Percentiles rank a stretch among this genome's conserved stretches.
phyloP scores from a whole-genome alignment of 768 basidiomycete genomes.

The Mycena galericulata region DNA sequence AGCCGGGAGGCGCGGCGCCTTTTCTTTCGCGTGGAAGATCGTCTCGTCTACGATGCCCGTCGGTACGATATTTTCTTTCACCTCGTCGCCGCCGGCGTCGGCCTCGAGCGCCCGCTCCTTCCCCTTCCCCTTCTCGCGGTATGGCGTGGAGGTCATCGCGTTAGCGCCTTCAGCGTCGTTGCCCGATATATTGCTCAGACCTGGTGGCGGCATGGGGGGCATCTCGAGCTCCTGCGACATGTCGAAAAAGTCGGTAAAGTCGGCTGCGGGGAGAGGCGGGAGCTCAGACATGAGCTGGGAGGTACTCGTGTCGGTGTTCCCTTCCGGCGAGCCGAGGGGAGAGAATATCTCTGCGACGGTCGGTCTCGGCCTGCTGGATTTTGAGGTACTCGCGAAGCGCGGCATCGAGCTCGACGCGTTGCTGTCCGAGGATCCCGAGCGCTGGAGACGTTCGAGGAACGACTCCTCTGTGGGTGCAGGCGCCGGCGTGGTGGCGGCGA shows the following conservation, averaged over 20 bases:
- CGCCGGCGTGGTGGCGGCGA: conserved; percentile 41
- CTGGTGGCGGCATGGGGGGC: conserved; percentile 44
- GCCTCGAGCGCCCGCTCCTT: conserved; percentile 45
- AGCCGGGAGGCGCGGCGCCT: conserved; percentile 49
- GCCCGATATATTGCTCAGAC: conserved; percentile 48
- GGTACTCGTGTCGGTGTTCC: conserved; percentile 23
- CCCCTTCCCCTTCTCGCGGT: conserved; percentile 53
- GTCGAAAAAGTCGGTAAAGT: conserved; percentile 68
- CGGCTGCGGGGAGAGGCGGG: conserved; percentile 55
- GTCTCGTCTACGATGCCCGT: conserved; percentile 52
- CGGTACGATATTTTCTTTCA: conserved; percentile 39
- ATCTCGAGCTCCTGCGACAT: conserved; percentile 64
- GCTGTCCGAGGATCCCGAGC: conserved; percentile 40
- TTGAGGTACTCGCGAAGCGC: conserved; percentile 48
- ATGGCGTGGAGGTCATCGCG: conserved; percentile 60
- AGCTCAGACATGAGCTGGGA: conserved; percentile 38
- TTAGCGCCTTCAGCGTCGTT: conserved; percentile 37
- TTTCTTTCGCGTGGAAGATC: conserved; percentile 59
- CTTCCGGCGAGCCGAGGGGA: conserved; percentile 45
- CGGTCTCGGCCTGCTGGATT: conserved; percentile 52
- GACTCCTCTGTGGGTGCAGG: conserved; percentile 35
- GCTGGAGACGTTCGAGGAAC: conserved; percentile 48
- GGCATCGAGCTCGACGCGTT: conserved; percentile 44
- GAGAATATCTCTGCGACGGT: conserved; percentile 65
- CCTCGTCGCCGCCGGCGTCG: conserved; percentile 22